These are phyloP conservation scores for Leptomonas pyrrhocoris DNA, from an alignment of 208 protist species.

Conservation along the genomic window DNA sequence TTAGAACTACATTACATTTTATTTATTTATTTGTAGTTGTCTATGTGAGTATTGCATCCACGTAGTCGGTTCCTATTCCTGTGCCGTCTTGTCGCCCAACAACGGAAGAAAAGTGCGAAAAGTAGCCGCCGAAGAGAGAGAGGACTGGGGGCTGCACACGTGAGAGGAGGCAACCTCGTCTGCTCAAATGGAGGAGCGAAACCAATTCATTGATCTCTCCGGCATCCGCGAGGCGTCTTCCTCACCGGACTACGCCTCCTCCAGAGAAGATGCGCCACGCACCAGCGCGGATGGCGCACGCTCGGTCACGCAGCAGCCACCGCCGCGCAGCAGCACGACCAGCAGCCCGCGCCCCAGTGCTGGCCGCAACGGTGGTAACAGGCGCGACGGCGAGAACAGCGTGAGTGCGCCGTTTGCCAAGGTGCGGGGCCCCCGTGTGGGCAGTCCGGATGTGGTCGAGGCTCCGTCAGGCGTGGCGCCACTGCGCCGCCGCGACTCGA, in stretches of 20 bases:
- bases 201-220: conserved; percentile 8
- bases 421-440: not conserved
- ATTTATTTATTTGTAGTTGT: too few relatives aligned
- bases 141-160: too few relatives aligned
- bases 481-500: conserved; percentile 14
- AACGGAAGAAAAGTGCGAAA: not conserved
- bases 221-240: conserved; percentile 14
- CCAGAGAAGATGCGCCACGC: not conserved
- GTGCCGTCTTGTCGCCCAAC: not conserved
- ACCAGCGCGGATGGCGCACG: not conserved
- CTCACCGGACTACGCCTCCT: conserved; percentile 8
- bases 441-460: not conserved
- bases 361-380: conserved; percentile 10
- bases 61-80: too few relatives aligned
- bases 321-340: conserved; percentile 4
- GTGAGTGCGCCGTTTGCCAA: not conserved
- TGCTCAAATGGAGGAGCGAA: not conserved
- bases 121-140: too few relatives aligned
- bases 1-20: too few relatives aligned
- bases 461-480: conserved; percentile 1
- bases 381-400: conserved; percentile 9
- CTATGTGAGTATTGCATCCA: too few relatives aligned
- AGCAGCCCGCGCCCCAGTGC: conserved; percentile 10
- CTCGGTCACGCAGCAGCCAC: conserved; percentile 1
- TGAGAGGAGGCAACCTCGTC: too few relatives aligned